These are phyloP conservation scores for Emericellopsis atlantica DNA, from an alignment of 2,329 filamentous ascomycete genomes.

Conservation along the genomic window DNA sequence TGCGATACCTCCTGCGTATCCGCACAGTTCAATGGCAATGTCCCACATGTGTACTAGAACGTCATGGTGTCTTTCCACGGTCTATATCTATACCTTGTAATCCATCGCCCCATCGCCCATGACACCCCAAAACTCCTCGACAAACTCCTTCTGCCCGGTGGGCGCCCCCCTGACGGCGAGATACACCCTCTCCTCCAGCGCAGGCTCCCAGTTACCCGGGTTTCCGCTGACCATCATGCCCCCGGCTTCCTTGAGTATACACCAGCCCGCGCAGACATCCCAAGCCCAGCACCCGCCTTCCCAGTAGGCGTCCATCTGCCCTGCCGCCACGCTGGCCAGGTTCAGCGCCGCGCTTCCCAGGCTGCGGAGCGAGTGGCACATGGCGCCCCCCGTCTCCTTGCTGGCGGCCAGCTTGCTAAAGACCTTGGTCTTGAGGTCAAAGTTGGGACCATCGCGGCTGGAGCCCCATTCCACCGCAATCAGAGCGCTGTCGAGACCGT, in stretches of 20 bases:
- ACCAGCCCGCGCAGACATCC: constrained; percentile 77
- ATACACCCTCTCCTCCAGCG: constrained; percentile 47
- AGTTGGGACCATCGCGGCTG: constrained; percentile 57
- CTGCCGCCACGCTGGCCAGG: constrained; percentile 58
- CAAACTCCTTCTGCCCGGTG: constrained; percentile 45
- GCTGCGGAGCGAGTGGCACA: constrained; percentile 64
- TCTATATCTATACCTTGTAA: constrained; percentile 19
- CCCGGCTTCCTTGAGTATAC: constrained; percentile 61
- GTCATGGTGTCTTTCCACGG: no score
- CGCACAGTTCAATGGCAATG: no score
- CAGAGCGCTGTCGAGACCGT: constrained; percentile 48
- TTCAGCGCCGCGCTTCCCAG: constrained; percentile 66
- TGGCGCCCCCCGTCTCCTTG: constrained; percentile 52
- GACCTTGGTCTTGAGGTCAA: constrained; percentile 52
- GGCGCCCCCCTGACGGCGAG: constrained; percentile 49
- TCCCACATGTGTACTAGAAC: no score
- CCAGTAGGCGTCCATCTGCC: constrained; percentile 65
- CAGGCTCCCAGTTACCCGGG: constrained; percentile 56
- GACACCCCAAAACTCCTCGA: constrained; percentile 52
- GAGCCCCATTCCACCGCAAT: constrained; percentile 65
- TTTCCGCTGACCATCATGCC: constrained; percentile 63
- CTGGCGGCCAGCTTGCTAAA: constrained; percentile 48
- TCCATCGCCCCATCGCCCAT: constrained; percentile 41
- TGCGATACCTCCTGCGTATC: no score
- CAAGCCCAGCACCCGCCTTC: constrained; percentile 77